A percentile compares a stretch with the other conserved stretches of the same genome.
These are phyloP conservation scores for Scolecobasidium constrictum DNA, from an alignment of 2,329 filamentous ascomycete genomes.

Conservation along the genomic window DNA sequence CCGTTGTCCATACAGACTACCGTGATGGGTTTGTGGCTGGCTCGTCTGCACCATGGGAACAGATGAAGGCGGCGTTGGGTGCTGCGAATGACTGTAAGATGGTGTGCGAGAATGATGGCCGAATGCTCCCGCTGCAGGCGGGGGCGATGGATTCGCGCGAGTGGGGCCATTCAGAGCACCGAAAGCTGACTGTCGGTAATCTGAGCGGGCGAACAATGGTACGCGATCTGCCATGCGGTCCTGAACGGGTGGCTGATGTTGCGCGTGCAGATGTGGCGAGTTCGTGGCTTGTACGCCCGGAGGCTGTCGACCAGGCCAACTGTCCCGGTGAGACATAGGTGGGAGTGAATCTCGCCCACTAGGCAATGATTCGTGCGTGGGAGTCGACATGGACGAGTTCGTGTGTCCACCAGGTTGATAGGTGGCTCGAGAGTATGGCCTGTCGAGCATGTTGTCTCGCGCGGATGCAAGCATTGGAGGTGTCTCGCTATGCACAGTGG, in stretches of 20 bases:
- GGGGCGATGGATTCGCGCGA: constrained; percentile 4
- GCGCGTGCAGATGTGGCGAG: constrained; percentile 4
- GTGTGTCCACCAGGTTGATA: constrained; percentile 3
- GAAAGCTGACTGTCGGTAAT: constrained; percentile 3
- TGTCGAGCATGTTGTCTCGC: constrained; percentile 1
- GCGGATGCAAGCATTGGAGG: not conserved
- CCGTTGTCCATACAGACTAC: not conserved
- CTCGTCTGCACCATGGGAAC: not conserved
- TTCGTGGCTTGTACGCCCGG: constrained; percentile 1
- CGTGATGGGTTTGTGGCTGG: not conserved
- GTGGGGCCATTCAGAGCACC: not conserved
- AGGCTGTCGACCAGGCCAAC: constrained; percentile 2
- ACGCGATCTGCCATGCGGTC: not conserved
- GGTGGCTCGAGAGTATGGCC: constrained; percentile 6
- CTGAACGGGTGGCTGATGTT: constrained; percentile 1
- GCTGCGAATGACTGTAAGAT: constrained; percentile 5
- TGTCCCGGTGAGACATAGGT: constrained; percentile 6
- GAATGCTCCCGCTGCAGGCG: not conserved
- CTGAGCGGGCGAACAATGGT: not conserved
- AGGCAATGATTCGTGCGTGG: constrained; percentile 4
- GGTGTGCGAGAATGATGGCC: constrained; percentile 5
- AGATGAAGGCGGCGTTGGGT: not conserved
- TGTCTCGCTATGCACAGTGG: constrained; percentile 1
- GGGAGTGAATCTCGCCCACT: constrained; percentile 4
- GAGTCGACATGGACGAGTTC: constrained; percentile 7